A percentile compares a stretch with the other conserved stretches of the same genome.
Evolutionary conservation across 2,329 filamentous ascomycete species (phyloP).

Genomic region (Neonectria hederae): DNA sequence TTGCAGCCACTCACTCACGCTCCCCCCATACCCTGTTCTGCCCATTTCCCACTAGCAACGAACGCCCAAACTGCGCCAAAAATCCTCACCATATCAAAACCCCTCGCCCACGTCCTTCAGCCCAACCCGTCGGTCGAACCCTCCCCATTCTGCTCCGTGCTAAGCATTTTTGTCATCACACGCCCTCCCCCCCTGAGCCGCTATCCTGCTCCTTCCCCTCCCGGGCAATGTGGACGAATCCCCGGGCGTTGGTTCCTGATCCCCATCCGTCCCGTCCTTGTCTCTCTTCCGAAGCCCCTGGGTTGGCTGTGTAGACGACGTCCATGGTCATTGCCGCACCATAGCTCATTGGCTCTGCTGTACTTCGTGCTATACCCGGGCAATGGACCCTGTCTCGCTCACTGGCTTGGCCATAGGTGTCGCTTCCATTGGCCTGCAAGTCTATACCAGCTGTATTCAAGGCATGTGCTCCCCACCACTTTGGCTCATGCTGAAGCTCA

Average conservation of each 20-base stretch:
- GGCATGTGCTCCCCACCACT: slow-evolving; percentile 37
- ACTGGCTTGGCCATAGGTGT: slow-evolving; percentile 56
- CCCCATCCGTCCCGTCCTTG: neutral
- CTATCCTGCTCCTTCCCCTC: neutral
- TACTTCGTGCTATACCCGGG: slow-evolving; percentile 1
- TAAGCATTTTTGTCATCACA: neutral
- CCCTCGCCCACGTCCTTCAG: neutral
- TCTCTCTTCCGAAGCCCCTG: neutral
- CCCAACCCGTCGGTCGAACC: slow-evolving; percentile 11
- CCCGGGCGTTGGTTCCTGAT: neutral
- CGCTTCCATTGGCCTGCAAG: slow-evolving; percentile 56
- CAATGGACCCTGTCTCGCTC: slow-evolving; percentile 56
- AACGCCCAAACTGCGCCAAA: neutral
- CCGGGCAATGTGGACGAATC: neutral
- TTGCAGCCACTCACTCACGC: neutral
- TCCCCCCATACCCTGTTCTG: neutral
- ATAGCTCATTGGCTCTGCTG: slow-evolving; percentile 6
- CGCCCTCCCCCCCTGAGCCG: slow-evolving; percentile 4
- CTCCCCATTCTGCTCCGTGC: slow-evolving; percentile 1
- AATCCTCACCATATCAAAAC: neutral
- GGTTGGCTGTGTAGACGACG: slow-evolving; percentile 1
- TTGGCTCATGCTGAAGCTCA: neutral
- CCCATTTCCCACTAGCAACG: neutral
- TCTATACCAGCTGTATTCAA: slow-evolving; percentile 58
- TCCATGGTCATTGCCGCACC: neutral